These are phyloP conservation scores for Tieghemostelium lacteum DNA, from an alignment of 78 protist species.

Conservation along the genomic window DNA sequence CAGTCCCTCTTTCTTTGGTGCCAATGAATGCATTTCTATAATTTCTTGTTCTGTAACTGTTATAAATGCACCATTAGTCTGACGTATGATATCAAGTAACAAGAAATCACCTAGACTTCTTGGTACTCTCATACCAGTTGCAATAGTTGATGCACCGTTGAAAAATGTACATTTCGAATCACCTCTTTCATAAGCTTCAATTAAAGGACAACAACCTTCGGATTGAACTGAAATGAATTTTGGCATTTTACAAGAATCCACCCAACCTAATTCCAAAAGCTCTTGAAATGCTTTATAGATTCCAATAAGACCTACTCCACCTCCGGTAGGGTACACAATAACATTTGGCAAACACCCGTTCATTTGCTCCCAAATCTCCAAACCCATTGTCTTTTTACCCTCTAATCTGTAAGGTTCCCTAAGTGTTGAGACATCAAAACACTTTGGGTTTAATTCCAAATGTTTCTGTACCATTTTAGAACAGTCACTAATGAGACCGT, in stretches of 20 bases:
- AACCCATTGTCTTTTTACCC: too few relatives aligned
- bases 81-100: background rate
- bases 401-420: too few relatives aligned
- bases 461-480: background rate
- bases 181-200: background rate
- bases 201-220: background rate
- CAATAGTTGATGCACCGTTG: background rate
- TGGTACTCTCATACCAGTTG: constrained; percentile 8
- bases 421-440: too few relatives aligned
- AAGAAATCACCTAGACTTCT: constrained; percentile 11
- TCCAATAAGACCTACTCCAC: constrained; percentile 19
- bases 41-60: background rate
- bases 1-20: background rate
- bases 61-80: background rate
- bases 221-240: constrained; percentile 7
- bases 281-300: constrained; percentile 29
- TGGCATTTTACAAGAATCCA: background rate
- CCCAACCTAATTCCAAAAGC: constrained; percentile 3
- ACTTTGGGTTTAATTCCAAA: background rate
- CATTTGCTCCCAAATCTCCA: constrained; percentile 38
- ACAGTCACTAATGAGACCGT: constrained; percentile 23
- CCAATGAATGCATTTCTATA: background rate
- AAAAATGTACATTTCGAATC: background rate
- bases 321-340: constrained; percentile 25
- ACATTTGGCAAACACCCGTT: constrained; percentile 8